Base-by-base conservation (phyloP, 306 rosid genomes). In the Boehmeria nivea region DNA sequence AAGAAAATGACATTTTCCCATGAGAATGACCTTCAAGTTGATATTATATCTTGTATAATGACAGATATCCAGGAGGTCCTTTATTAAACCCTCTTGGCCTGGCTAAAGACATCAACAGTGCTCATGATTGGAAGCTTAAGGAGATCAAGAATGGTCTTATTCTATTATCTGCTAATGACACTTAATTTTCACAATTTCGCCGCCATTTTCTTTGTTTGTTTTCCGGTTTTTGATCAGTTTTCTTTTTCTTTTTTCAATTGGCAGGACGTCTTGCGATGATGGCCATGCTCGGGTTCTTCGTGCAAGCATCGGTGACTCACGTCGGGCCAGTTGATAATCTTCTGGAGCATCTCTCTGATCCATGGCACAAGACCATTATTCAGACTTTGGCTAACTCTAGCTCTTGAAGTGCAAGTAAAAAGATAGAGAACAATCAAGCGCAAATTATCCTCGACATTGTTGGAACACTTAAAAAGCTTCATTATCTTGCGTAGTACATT, bases 251-350 rank as follows among this genome's bases (percentile, higher is more conserved):
- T n/a, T n/a, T n/a, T n/a, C n/a, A 10, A 31, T 31, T 31, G 36
- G 28, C 78, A 91, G 96, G 94, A 33, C 68, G 94, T 33, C 91
- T 84, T 12, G 93, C 96, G 50, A 87, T 87, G 95, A 80, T 87
- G 59, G 98, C 96, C 19, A 91, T 91, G 63, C 81, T 91, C 10
- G 96, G 95, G 43, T 67, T 91, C 71, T 84, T 87, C 64, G 87
- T 87, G 52, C 98, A 91, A 76, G 96, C 96, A 56, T 82, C 81
- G 24, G 87, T 82, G 38, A 84, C 98, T 64, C 94, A 82, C 64
- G 88, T 67, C 26, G 96, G 98, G 43, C 98, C 94, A n/a, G 72
- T 91, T 51, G 96, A 91, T 34, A 91, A 87, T 73, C 98, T 91
- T 70, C 66, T 82, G 74, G 85, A 78, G 65, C 98, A 91, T 72